Evolutionary conservation across 2,329 filamentous ascomycete species (phyloP).

Genomic region (Curvularia verruculosa): DNA sequence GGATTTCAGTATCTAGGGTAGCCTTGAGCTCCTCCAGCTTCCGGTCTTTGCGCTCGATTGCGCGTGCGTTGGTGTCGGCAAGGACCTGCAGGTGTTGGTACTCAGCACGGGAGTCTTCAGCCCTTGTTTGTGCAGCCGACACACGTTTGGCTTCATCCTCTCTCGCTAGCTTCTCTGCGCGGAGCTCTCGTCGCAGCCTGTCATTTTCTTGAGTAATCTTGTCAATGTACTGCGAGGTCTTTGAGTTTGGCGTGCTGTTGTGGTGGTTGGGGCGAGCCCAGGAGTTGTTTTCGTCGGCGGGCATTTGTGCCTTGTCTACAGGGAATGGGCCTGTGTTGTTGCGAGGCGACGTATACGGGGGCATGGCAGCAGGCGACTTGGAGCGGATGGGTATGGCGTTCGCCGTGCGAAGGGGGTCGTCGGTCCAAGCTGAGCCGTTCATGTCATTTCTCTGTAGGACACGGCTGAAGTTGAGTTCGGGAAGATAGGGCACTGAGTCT

Average conservation of each 20-base stretch:
- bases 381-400: slow-evolving; percentile 22
- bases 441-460: slow-evolving; percentile 35
- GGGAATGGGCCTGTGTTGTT: slow-evolving; percentile 41
- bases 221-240: slow-evolving; percentile 65
- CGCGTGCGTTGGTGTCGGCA: slow-evolving; percentile 71
- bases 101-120: slow-evolving; percentile 70
- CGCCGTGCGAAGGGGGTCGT: slow-evolving; percentile 25
- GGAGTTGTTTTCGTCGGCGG: slow-evolving; percentile 30
- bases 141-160: slow-evolving; percentile 75
- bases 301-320: slow-evolving; percentile 36
- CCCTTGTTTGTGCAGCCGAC: slow-evolving; percentile 71
- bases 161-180: slow-evolving; percentile 54
- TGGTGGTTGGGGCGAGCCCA: slow-evolving; percentile 40
- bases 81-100: slow-evolving; percentile 73
- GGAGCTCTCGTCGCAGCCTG: slow-evolving; percentile 70
- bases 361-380: slow-evolving; percentile 30
- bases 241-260: slow-evolving; percentile 42
- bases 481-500: slow-evolving; percentile 28
- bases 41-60: slow-evolving; percentile 74
- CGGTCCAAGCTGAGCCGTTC: slow-evolving; percentile 31
- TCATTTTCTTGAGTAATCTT: slow-evolving; percentile 82
- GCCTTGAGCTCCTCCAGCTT: slow-evolving; percentile 73
- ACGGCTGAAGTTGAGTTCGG: slow-evolving; percentile 27
- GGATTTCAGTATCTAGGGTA: slow-evolving; percentile 68
- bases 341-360: slow-evolving; percentile 37